A percentile compares a stretch with the other conserved stretches of the same genome.
Conservation (phyloP, 805 yeast genomes). For the Maudiozyma pseudohumilis region DNA sequence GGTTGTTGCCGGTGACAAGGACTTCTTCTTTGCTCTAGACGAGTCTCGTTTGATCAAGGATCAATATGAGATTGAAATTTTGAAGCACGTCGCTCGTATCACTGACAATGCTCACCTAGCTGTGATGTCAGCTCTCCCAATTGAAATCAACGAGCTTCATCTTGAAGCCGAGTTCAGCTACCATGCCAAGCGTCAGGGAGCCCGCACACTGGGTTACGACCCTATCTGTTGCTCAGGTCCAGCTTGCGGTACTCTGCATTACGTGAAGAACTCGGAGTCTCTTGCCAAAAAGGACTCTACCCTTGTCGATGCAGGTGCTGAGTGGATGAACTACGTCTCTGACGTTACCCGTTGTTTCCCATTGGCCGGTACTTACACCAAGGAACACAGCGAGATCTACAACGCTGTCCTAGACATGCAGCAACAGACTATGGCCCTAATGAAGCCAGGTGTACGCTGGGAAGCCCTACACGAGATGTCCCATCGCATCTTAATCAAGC, state of each 20-base stretch:
- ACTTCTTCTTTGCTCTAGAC: slow-evolving; percentile 65
- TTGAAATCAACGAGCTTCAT: slow-evolving; percentile 80
- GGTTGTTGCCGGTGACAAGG: slow-evolving; percentile 36
- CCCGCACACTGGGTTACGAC: slow-evolving; percentile 80
- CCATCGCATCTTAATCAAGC: slow-evolving; percentile 65
- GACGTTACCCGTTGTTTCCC: slow-evolving; percentile 97
- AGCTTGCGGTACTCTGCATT: slow-evolving; percentile 83
- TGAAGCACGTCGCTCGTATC: slow-evolving; percentile 74
- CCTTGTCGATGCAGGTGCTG: slow-evolving; percentile 94
- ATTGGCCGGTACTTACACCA: slow-evolving; percentile 77
- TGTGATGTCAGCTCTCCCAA: slow-evolving; percentile 86
- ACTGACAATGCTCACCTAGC: slow-evolving; percentile 85
- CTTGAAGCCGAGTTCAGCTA: slow-evolving; percentile 92
- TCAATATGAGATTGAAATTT: slow-evolving; percentile 61
- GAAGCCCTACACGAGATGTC: slow-evolving; percentile 74
- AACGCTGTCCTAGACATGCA: slow-evolving; percentile 80
- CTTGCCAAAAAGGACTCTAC: slow-evolving; percentile 52
- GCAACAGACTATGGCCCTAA: slow-evolving; percentile 50
- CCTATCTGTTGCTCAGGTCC: slow-evolving; percentile 95
- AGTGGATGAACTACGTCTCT: slow-evolving; percentile 85
- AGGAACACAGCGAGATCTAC: slow-evolving; percentile 77
- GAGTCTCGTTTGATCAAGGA: slow-evolving; percentile 84
- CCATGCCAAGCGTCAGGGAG: slow-evolving; percentile 89
- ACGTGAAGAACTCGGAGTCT: slow-evolving; percentile 68
- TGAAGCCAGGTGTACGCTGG: slow-evolving; percentile 80